Evolutionary conservation across 805 yeast genomes (phyloP).

Genomic region (Citeromyces nyonsensis): DNA sequence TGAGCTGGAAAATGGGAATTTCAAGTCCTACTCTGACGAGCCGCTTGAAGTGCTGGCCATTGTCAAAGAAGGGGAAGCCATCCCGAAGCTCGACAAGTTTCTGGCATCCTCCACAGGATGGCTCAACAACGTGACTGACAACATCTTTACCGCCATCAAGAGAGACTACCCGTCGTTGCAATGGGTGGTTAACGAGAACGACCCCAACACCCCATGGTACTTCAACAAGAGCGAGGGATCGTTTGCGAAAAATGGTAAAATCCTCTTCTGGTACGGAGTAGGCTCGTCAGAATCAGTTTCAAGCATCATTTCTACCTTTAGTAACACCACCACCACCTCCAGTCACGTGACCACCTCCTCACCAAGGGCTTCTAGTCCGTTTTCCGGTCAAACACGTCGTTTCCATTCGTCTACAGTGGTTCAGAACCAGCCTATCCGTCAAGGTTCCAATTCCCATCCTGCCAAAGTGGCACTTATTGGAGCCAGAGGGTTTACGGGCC

Average conservation of each 20-base stretch:
- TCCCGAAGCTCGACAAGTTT: slow-evolving; percentile 73
- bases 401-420: slow-evolving; percentile 22
- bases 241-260: slow-evolving; percentile 74
- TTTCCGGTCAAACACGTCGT: slow-evolving; percentile 41
- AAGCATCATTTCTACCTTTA: slow-evolving; percentile 43
- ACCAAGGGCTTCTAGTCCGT: slow-evolving; percentile 24
- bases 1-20: slow-evolving; percentile 41
- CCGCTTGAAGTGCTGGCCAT: slow-evolving; percentile 90
- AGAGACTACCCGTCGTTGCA: slow-evolving; percentile 61
- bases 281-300: slow-evolving; percentile 45
- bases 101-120: slow-evolving; percentile 83
- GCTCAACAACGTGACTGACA: slow-evolving; percentile 95
- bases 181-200: slow-evolving; percentile 87
- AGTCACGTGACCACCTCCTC: slow-evolving; percentile 26
- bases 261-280: slow-evolving; percentile 91
- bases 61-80: slow-evolving; percentile 35
- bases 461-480: slow-evolving; percentile 89
- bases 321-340: slow-evolving; percentile 19
- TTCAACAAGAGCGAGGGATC: slow-evolving; percentile 92
- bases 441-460: slow-evolving; percentile 43
- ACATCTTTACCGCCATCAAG: slow-evolving; percentile 70
- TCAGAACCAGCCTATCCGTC: slow-evolving; percentile 29
- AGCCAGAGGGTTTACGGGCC: slow-evolving; percentile 97
- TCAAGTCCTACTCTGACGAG: slow-evolving; percentile 86
- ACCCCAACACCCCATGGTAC: slow-evolving; percentile 82